phyloP scores from a whole-genome alignment of 805 yeast species.

The Sugiyamaella smithiae region DNA sequence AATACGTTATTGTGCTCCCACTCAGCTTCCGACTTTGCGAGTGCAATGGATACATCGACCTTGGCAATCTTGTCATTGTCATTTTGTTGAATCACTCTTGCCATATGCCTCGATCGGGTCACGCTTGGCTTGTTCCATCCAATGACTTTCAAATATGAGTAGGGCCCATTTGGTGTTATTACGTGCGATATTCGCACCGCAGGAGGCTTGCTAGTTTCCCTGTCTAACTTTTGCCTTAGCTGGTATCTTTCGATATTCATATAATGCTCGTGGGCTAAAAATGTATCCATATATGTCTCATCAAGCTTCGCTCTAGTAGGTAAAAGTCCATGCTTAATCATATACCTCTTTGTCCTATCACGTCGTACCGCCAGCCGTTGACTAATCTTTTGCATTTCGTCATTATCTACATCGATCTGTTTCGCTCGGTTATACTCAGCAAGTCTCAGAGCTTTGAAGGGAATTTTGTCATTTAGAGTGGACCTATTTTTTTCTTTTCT shows the following conservation, averaged over 20 bases:
- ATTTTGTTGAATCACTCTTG: background rate
- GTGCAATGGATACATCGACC: background rate
- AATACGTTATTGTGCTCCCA: slow-evolving; percentile 9
- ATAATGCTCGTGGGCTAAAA: slow-evolving; percentile 14
- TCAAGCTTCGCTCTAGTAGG: slow-evolving; percentile 10
- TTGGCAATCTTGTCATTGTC: background rate
- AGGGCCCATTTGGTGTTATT: slow-evolving; percentile 13
- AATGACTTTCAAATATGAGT: slow-evolving; percentile 12
- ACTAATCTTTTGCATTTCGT: background rate
- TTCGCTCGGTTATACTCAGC: slow-evolving; percentile 6
- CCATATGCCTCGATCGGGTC: slow-evolving; percentile 6
- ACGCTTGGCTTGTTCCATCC: slow-evolving; percentile 7
- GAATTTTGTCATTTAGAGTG: background rate
- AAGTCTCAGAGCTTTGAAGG: background rate
- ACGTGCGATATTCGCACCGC: slow-evolving; percentile 4
- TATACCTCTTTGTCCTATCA: slow-evolving; percentile 4
- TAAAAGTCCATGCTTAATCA: background rate
- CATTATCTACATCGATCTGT: background rate
- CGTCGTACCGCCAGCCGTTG: slow-evolving; percentile 8
- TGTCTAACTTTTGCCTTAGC: background rate
- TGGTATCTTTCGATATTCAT: background rate
- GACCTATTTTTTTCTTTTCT: slow-evolving; percentile 5
- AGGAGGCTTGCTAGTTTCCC: slow-evolving; percentile 8
- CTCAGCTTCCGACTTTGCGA: slow-evolving; percentile 11
- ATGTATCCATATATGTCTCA: slow-evolving; percentile 11